These are phyloP conservation scores for Aspergillus quadrilineatus DNA, from an alignment of 2,329 filamentous ascomycete genomes.

Conservation along the genomic window DNA sequence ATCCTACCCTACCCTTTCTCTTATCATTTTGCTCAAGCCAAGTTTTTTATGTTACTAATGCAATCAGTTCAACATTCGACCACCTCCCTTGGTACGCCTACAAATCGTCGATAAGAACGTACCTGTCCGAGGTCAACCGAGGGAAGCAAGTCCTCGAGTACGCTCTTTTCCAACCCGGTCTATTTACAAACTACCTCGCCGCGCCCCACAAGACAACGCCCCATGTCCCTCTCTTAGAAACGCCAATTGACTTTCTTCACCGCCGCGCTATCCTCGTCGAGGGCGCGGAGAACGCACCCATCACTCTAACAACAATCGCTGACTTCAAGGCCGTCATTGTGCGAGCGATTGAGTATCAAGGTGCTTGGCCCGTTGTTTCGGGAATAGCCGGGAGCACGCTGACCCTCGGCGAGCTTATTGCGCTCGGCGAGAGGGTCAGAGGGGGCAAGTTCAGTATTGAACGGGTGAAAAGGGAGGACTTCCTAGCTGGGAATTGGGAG, in stretches of 20 bases:
- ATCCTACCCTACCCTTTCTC: not conserved
- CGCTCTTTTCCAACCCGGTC: constrained; percentile 12
- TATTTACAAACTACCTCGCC: constrained; percentile 9
- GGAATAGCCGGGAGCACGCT: constrained; percentile 2
- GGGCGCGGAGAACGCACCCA: not conserved
- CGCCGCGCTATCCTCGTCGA: constrained; percentile 3
- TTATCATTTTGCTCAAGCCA: not conserved
- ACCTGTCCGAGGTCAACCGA: constrained; percentile 9
- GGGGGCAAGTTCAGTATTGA: constrained; percentile 5
- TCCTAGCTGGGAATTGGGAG: not conserved
- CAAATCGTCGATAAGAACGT: constrained; percentile 6
- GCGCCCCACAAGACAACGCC: not conserved
- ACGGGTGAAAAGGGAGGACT: not conserved
- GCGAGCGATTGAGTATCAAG: constrained; percentile 4
- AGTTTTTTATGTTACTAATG: not conserved
- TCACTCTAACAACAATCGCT: constrained; percentile 1
- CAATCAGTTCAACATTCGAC: not conserved
- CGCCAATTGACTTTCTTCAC: constrained; percentile 1
- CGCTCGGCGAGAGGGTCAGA: not conserved
- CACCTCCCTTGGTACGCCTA: constrained; percentile 10
- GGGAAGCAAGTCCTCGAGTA: constrained; percentile 13
- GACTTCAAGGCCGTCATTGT: constrained; percentile 5
- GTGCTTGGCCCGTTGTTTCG: constrained; percentile 11
- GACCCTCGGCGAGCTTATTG: not conserved
- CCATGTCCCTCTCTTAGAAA: not conserved